Evolutionary conservation across 2,329 filamentous ascomycete genomes (phyloP).

Genomic region (Sarocladiaceae sp.): DNA sequence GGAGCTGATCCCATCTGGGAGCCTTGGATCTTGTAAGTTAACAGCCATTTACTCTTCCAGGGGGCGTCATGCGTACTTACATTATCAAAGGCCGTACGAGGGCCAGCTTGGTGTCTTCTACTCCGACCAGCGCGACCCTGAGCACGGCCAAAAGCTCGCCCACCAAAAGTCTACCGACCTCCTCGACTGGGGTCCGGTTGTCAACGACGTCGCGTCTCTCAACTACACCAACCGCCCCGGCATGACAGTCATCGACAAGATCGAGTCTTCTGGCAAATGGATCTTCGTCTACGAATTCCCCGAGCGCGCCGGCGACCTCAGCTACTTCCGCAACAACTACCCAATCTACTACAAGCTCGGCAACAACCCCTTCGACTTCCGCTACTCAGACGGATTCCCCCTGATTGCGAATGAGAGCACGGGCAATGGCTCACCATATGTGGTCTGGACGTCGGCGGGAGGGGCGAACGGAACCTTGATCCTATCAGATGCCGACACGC

Average conservation of each 20-base stretch:
- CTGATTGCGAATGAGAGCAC: constrained; percentile 16
- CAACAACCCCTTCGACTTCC: constrained; percentile 30
- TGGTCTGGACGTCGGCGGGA: constrained; percentile 36
- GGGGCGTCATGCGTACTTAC: background rate
- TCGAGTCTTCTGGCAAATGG: constrained; percentile 29
- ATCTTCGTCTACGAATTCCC: constrained; percentile 62
- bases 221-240: constrained; percentile 57
- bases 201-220: constrained; percentile 53
- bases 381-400: constrained; percentile 22
- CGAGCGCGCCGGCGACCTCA: constrained; percentile 25
- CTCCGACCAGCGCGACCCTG: constrained; percentile 59
- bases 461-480: constrained; percentile 39
- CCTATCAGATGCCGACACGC: constrained; percentile 30
- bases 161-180: constrained; percentile 57
- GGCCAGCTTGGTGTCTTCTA: constrained; percentile 59
- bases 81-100: constrained; percentile 37
- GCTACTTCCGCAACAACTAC: constrained; percentile 19
- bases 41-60: background rate
- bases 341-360: constrained; percentile 40
- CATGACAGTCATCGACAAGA: constrained; percentile 54
- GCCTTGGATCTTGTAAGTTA: constrained; percentile 49
- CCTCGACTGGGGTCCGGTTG: constrained; percentile 50
- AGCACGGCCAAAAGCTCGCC: constrained; percentile 60
- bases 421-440: constrained; percentile 32
- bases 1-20: constrained; percentile 65